Conservation (phyloP, 352 stramenopile genomes). For the Pythium dissimile region DNA sequence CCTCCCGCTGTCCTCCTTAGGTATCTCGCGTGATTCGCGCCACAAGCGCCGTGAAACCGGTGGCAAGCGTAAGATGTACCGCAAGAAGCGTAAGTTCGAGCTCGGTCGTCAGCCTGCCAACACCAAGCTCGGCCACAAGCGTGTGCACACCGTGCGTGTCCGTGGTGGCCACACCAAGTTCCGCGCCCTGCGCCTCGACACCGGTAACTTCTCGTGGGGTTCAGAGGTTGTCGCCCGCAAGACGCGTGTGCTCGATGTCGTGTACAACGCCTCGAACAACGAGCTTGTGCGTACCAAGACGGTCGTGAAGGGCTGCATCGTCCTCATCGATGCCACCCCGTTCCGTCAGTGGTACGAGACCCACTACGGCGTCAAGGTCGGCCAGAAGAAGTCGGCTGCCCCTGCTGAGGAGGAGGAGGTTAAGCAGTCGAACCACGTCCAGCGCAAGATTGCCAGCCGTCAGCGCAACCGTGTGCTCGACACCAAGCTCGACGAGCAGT, state of each 20-base stretch:
- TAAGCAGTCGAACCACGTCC: constrained; percentile 93
- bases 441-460: constrained; percentile 92
- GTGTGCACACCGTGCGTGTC: constrained; percentile 94
- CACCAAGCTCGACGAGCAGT: constrained; percentile 95
- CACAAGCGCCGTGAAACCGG: constrained; percentile 99
- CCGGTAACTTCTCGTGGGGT: constrained; percentile 99
- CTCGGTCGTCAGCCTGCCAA: constrained; percentile 96
- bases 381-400: constrained; percentile 83
- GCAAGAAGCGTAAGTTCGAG: constrained; percentile 99
- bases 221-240: constrained; percentile 97
- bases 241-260: constrained; percentile 99
- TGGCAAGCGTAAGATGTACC: constrained; percentile 96
- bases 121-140: constrained; percentile 98
- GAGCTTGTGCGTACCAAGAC: constrained; percentile 99
- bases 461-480: constrained; percentile 93
- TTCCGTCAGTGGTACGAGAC: constrained; percentile 99
- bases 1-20: constrained; percentile 41
- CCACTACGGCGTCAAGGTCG: constrained; percentile 96
- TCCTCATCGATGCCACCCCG: constrained; percentile 97
- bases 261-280: constrained; percentile 99
- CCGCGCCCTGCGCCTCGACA: constrained; percentile 97
- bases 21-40: constrained; percentile 99
- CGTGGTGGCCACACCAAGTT: constrained; percentile 99
- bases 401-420: constrained; percentile 80
- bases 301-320: constrained; percentile 98